Base-by-base conservation (phyloP, 1,284 basidiomycete genomes). In the Naganishia sp. region DNA sequence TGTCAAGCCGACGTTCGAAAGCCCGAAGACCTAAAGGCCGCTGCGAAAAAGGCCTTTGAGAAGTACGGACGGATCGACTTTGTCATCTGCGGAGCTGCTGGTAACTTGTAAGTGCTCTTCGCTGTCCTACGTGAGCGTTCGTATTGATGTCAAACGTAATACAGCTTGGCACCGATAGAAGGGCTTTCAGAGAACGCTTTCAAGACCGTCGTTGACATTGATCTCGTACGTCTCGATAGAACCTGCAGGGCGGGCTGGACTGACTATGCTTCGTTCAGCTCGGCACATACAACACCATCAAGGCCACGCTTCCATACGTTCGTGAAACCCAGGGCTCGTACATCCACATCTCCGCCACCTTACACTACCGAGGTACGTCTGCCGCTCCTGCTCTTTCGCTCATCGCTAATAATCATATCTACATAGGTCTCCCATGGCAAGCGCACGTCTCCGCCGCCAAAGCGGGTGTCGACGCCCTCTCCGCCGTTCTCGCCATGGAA, bases 371-470 rank as follows among this genome's bases (percentile, higher is more conserved):
- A 68, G 92, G 92, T 85, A 72, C 56, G 82, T 49, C 39, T 13
- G 17, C 32, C 6, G 31, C 47, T 43, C n/a, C 15, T 50, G 56
- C 25, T 45, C 57, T 50, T 6, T 5, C 47, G 43, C 58, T 18
- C 41, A 17, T 53, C 53, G 41, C 28, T 31, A 9, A 15, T 5
- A 25, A 43, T 28, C 54, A 56, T 39, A 10, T 13, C 50, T 45
- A 7, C 60, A 53, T 74, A 89, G 90, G 83, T 13, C 87, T 89
- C n/a, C 90, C 92, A 0, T 93, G 88, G 77, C 94, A 98, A 80
- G 90, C 87, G 4, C 94, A 97, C 74, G 91, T 95, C 7, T 92
- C 90, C 25, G 92, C 94, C 15, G 95, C 95, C 23, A 98, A 98
- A 80, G 94, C 94, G 0, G 95, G 86, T 10, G 87, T 98, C 42